These are phyloP conservation scores for Dovyalis caffra DNA, from an alignment of 345 rosid genomes.

Conservation along the genomic window DNA sequence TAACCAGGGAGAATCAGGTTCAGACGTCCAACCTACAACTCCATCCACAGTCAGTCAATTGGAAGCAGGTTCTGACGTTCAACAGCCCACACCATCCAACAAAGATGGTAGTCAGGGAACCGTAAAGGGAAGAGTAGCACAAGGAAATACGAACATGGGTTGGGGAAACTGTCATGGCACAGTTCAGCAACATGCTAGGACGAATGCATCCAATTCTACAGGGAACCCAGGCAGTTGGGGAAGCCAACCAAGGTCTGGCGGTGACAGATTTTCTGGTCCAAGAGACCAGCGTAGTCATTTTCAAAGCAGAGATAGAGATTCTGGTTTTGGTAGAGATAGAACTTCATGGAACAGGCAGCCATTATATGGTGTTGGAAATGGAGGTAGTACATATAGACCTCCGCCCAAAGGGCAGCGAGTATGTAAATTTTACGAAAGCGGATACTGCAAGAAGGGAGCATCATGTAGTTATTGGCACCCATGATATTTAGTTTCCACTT, in stretches of 20 bases:
- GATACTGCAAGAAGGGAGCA: constrained; percentile 74
- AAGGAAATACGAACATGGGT: constrained; percentile 23
- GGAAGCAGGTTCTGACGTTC: constrained; percentile 18
- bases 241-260: constrained; percentile 49
- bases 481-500: constrained; percentile 26
- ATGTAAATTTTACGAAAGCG: constrained; percentile 76
- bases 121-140: constrained; percentile 40
- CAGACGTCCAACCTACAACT: constrained; percentile 13
- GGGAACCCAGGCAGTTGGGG: constrained; percentile 44
- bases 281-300: constrained; percentile 46
- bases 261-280: constrained; percentile 41
- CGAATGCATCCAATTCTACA: constrained; percentile 24
- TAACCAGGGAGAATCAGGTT: constrained; percentile 7
- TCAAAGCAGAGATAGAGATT: constrained; percentile 40
- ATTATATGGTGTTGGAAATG: constrained; percentile 37
- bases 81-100: constrained; percentile 12
- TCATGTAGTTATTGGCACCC: constrained; percentile 81
- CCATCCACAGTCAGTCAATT: constrained; percentile 12
- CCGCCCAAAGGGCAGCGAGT: constrained; percentile 67
- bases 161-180: constrained; percentile 44
- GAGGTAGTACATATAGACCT: constrained; percentile 47
- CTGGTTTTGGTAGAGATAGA: constrained; percentile 52
- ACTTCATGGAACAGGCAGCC: constrained; percentile 43
- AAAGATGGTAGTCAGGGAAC: constrained; percentile 36
- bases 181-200: constrained; percentile 36